Evolutionary conservation across 768 basidiomycete genomes (phyloP).

Genomic region (Leccinum ochraceum): DNA sequence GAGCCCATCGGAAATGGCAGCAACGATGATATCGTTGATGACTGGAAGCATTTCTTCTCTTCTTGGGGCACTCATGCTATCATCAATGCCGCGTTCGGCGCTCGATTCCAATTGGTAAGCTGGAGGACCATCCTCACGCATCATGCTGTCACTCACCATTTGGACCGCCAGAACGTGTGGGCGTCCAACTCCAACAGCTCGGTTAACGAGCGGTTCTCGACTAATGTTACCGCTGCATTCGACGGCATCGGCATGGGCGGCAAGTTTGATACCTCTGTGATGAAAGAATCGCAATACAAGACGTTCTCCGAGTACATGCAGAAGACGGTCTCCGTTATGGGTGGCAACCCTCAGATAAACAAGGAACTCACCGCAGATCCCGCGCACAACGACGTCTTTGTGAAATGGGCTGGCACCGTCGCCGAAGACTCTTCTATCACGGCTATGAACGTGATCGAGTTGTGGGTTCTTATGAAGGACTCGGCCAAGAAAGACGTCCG

Average conservation of each 20-base stretch:
- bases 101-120: neutral
- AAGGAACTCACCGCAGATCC: neutral
- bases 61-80: neutral
- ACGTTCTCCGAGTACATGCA: neutral
- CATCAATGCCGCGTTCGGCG: neutral
- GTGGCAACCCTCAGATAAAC: neutral
- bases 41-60: neutral
- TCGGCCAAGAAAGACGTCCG: neutral
- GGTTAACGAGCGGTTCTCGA: neutral
- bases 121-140: neutral
- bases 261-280: neutral
- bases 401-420: neutral
- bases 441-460: neutral
- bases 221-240: neutral
- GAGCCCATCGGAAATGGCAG: neutral
- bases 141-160: neutral
- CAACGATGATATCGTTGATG: neutral
- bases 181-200: neutral
- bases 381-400: neutral
- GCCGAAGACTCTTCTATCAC: neutral
- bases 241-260: neutral
- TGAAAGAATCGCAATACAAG: neutral
- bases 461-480: neutral
- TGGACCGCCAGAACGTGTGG: neutral
- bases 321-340: neutral